Evolutionary conservation across 108 stramenopile genomes (phyloP), one percentile per base, ranked within the genome.

Genomic region (Cyclotella choctawhatcheeana): DNA sequence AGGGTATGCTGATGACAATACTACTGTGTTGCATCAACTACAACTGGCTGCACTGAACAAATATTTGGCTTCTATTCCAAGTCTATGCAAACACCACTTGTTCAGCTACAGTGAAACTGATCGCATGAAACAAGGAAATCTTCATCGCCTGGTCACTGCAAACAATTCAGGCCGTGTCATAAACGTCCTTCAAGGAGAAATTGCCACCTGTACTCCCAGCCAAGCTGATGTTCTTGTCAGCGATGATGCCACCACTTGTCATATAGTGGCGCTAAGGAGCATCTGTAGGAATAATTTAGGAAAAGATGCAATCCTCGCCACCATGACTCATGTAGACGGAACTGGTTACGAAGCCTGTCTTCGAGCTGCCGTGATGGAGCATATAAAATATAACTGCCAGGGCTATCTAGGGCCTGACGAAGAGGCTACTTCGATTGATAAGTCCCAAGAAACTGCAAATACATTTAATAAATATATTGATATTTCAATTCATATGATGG

Each of bases 181-280:
- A 47, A 82, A 82, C 34, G 62, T 82, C 29, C 52, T 77, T 1
- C 81, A 82, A 53, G 81, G 81, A 62, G 81, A 82, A 44, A 82
- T 82, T 32, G 81, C 74, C 1, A 74, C 77, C 66, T 72, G 66
- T 47, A 77, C 71, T 37, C 62, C 81, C 20, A 4, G 25, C 20
- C 81, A 82, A 47, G 71, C 76, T 0, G 72, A 77, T 30, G 72
- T 73, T 17, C 45, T 95, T 2, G 81, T 85, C 24, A 85, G 79
- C 43, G 90, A 92, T 70, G 75, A 79, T 60, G 93, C 91, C 35
- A 95, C 93, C 3, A 95, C 93, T 0, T 95, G 93, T 73, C 93
- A 95, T 65, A 87, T 95, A 32, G 35, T 95, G 12, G 89, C 89
- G n/a, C 52, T 92, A 12, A 87, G 89, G 33, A 89, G 88, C 76